phyloP scores from a whole-genome alignment of 2,329 filamentous ascomycete species.

The Calonectria fujianensis region DNA sequence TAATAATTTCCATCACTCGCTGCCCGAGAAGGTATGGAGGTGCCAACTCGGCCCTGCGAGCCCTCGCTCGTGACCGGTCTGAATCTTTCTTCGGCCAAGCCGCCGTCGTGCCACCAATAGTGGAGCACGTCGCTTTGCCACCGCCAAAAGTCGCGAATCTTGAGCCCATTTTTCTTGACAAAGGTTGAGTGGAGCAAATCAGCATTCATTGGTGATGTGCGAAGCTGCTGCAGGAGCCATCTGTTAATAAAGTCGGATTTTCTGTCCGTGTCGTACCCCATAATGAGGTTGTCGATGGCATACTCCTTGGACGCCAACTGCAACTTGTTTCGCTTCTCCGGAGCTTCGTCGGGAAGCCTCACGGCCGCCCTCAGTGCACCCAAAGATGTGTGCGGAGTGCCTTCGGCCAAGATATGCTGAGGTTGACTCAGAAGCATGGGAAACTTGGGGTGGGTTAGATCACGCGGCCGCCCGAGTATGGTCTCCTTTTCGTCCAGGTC shows the following conservation, averaged over 20 bases:
- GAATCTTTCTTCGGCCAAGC: slow-evolving; percentile 41
- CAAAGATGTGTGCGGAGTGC: slow-evolving; percentile 63
- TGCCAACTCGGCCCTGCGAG: slow-evolving; percentile 53
- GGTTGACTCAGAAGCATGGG: slow-evolving; percentile 70
- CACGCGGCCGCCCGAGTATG: slow-evolving; percentile 50
- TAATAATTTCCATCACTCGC: slow-evolving; percentile 52
- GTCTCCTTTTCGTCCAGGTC: slow-evolving; percentile 59
- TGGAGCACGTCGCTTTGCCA: slow-evolving; percentile 63
- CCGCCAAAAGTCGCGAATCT: slow-evolving; percentile 58
- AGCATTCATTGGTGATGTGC: slow-evolving; percentile 67
- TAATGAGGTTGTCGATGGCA: slow-evolving; percentile 66
- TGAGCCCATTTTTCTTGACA: slow-evolving; percentile 53
- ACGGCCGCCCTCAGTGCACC: slow-evolving; percentile 63
- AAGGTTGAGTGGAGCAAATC: slow-evolving; percentile 64
- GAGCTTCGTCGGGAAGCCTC: slow-evolving; percentile 60
- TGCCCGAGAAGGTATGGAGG: slow-evolving; percentile 54
- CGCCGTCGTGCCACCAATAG: slow-evolving; percentile 61
- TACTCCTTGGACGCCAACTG: slow-evolving; percentile 68
- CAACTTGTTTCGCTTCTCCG: slow-evolving; percentile 59
- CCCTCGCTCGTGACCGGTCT: slow-evolving; percentile 48
- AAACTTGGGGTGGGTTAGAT: slow-evolving; percentile 64
- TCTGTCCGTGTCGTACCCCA: slow-evolving; percentile 59
- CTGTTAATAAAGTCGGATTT: slow-evolving; percentile 68
- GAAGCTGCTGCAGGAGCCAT: slow-evolving; percentile 72
- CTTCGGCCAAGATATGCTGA: slow-evolving; percentile 63